A percentile compares a stretch with the other conserved stretches of the same genome.
phyloP scores from a whole-genome alignment of 192 early-diverging fungal species.

The Coemansia sp. region DNA sequence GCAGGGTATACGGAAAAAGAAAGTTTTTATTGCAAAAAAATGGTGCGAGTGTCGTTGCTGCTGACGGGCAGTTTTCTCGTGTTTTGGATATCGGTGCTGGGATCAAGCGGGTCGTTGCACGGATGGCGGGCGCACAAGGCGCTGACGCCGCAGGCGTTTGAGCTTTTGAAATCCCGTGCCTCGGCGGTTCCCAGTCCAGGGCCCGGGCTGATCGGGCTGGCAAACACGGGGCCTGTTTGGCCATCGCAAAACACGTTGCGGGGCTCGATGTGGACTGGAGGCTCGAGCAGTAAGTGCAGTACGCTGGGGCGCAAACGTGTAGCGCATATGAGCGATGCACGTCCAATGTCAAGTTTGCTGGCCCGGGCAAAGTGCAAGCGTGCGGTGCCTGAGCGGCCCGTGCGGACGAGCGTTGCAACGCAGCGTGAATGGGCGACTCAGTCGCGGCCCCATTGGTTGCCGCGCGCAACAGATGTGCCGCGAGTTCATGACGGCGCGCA shows the following conservation, averaged over 20 bases:
- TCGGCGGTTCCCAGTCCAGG: neutral
- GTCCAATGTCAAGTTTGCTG: constrained; percentile 4
- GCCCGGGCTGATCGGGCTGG: neutral
- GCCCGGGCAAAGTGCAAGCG: neutral
- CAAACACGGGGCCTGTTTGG: neutral
- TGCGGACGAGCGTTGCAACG: neutral
- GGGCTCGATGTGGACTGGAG: neutral
- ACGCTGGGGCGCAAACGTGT: neutral
- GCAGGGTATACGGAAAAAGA: too few relatives aligned
- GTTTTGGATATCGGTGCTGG: constrained; percentile 35
- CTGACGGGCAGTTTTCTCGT: constrained; percentile 26
- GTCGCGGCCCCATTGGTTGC: neutral
- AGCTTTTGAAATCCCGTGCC: neutral
- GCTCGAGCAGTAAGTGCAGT: constrained; percentile 4
- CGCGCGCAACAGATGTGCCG: neutral
- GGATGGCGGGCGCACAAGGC: constrained; percentile 25
- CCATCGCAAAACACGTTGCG: neutral
- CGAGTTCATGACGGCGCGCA: constrained; percentile 5
- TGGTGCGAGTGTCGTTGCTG: constrained; percentile 29
- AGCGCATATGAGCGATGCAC: neutral
- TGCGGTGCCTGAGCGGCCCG: neutral
- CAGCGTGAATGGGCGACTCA: neutral
- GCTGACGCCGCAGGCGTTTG: constrained; percentile 28
- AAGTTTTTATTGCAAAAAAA: neutral
- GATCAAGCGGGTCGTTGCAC: constrained; percentile 21